A percentile compares a stretch with the other conserved stretches of the same genome.
These are phyloP conservation scores for Fusarium hostae DNA, from an alignment of 2,329 filamentous ascomycete species.

Conservation along the genomic window DNA sequence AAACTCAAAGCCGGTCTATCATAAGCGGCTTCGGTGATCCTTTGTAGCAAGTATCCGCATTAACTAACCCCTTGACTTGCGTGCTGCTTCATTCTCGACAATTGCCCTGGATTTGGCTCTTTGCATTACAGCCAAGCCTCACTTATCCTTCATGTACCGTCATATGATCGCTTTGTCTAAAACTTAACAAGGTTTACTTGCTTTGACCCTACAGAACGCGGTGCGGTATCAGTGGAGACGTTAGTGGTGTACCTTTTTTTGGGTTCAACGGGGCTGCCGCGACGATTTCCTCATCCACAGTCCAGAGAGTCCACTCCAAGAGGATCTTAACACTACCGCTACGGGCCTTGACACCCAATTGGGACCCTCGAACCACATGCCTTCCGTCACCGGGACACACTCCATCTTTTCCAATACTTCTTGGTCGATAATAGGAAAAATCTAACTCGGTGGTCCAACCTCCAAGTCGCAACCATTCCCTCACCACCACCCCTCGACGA, in stretches of 20 bases:
- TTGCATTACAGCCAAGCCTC: conserved; percentile 30
- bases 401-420: not conserved
- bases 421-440: conserved; percentile 13
- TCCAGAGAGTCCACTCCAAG: conserved; percentile 9
- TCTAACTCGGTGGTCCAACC: not conserved
- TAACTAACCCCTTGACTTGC: conserved; percentile 14
- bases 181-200: conserved; percentile 3
- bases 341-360: conserved; percentile 28
- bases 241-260: conserved; percentile 33
- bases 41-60: conserved; percentile 25
- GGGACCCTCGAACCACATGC: conserved; percentile 32
- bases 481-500: conserved; percentile 41
- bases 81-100: conserved; percentile 13
- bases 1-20: conserved; percentile 30
- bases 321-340: conserved; percentile 15
- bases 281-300: conserved; percentile 33
- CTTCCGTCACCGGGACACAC: conserved; percentile 28
- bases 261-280: conserved; percentile 20
- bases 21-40: conserved; percentile 15
- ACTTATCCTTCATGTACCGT: not conserved
- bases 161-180: not conserved
- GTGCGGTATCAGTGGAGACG: conserved; percentile 17
- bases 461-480: conserved; percentile 51
- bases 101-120: conserved; percentile 4
- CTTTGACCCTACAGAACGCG: not conserved